Base-by-base conservation (phyloP, 176 grass and related monocot genomes). In the Luzula sylvatica region DNA sequence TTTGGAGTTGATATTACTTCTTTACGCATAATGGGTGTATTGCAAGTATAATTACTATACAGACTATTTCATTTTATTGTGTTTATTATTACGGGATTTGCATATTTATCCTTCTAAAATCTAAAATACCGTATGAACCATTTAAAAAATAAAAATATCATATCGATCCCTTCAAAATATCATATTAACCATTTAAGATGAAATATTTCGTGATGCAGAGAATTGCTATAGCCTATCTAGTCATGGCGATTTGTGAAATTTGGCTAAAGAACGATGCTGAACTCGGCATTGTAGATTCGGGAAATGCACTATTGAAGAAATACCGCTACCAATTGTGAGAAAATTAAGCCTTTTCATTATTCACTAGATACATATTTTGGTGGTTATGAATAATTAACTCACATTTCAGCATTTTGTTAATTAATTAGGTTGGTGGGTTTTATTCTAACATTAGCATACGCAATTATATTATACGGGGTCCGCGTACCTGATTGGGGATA, bases 311-410 rank as follows among this genome's bases (percentile, higher is more conserved):
- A 12, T 46, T 87, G 11, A 77, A 20, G 24, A 73, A 73, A 83
- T 94, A 94, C 20, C 67, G 43, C 6, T 52, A 40, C 53, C 88
- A 94, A 65, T 42, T 94, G 88, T 94, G 62, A 83, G 82, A 42
- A 42, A 54, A 48, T 2, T 38, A 42, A 15, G 68, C n/a, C 30
- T 9, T 0, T 35, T 35, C 9, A 35, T 35, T 35, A 35, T 35
- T 35, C 32, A 66, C 20, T 30, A 12, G n/a, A 8, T 11, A 55
- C 14, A 40, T 13, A 13, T 68, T 13, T 39, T 23, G n/a, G n/a
- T n/a, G n/a, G n/a, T 53, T 3, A 41, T 41, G 2, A 38, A 42
- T 65, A 16, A 44, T 7, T 35, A 35, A 35, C 9, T 35, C 30
- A 35, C 30, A 35, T 35, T 35, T 35, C 30, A 35, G 9, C 9